Percentiles rank a stretch among this genome's conserved stretches.
These are phyloP conservation scores for Arachis monticola DNA, from an alignment of 331 rosid species.

Conservation along the genomic window DNA sequence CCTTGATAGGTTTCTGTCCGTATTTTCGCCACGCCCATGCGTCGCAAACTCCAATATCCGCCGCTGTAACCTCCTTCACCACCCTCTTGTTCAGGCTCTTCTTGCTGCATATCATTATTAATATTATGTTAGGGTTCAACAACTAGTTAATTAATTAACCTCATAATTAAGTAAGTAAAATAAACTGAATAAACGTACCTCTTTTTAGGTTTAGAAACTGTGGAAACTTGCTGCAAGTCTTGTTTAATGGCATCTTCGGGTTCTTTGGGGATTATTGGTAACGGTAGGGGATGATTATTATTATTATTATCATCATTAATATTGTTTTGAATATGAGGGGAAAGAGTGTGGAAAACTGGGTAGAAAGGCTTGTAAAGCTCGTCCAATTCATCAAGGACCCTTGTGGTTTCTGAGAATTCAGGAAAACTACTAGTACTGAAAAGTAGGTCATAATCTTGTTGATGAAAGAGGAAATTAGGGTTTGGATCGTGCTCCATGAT, in stretches of 20 bases:
- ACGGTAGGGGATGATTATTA: slow-evolving; percentile 35
- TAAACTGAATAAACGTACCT: slow-evolving; percentile 48
- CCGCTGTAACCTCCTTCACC: slow-evolving; percentile 63
- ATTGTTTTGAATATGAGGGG: slow-evolving; percentile 39
- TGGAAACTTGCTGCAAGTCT: slow-evolving; percentile 40
- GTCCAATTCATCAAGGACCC: slow-evolving; percentile 60
- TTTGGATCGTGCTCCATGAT: slow-evolving; percentile 25
- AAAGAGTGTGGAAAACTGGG: slow-evolving; percentile 50
- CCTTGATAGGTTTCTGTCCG: slow-evolving; percentile 97
- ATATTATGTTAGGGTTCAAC: no score
- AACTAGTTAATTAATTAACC: background rate
- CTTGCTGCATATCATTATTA: slow-evolving; percentile 46
- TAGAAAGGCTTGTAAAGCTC: slow-evolving; percentile 66
- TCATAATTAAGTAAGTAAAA: background rate
- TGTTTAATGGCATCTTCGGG: slow-evolving; percentile 39
- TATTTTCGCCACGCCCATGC: slow-evolving; percentile 98
- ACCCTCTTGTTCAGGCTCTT: slow-evolving; percentile 65
- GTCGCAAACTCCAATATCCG: slow-evolving; percentile 57
- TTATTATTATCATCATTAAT: no score
- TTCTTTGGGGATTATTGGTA: slow-evolving; percentile 48
- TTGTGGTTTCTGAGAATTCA: slow-evolving; percentile 51
- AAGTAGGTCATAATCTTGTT: slow-evolving; percentile 49
- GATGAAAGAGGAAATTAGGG: slow-evolving; percentile 39
- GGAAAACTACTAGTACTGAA: slow-evolving; percentile 36
- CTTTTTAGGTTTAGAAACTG: slow-evolving; percentile 44